Percentiles rank a stretch among this genome's conserved stretches.
Evolutionary conservation across 371 early-diverging fungal genomes (phyloP).

Genomic region (Sporodiniella umbellata): DNA sequence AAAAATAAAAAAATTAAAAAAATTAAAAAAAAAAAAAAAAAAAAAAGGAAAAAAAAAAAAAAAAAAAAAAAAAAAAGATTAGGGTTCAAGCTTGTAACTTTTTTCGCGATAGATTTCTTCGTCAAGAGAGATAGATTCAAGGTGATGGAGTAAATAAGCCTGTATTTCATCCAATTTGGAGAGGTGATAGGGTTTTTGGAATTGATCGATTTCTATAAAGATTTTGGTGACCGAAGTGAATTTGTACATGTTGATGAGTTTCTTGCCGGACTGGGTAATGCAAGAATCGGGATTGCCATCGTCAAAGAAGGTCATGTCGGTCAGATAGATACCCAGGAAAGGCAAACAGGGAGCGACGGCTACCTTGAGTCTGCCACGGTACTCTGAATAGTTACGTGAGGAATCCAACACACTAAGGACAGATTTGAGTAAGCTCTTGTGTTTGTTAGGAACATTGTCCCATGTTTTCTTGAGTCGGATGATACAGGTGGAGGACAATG

Average conservation of each 20-base stretch:
- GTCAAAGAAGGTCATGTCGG: slow-evolving; percentile 83
- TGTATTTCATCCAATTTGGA: slow-evolving; percentile 58
- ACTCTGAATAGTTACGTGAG: slow-evolving; percentile 72
- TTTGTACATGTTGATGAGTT: slow-evolving; percentile 83
- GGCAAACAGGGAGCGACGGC: slow-evolving; percentile 75
- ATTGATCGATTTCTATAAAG: slow-evolving; percentile 75
- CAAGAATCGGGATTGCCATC: slow-evolving; percentile 45
- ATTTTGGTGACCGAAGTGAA: slow-evolving; percentile 61
- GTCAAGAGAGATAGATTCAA: too few species aligned
- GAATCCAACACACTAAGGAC: slow-evolving; percentile 65
- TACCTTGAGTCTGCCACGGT: slow-evolving; percentile 62
- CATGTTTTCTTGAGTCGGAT: slow-evolving; percentile 73
- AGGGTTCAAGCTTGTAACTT: too few species aligned
- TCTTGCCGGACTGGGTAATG: slow-evolving; percentile 28
- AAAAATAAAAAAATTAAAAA: too few species aligned
- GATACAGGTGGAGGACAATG: slow-evolving; percentile 73
- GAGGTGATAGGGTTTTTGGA: slow-evolving; percentile 71
- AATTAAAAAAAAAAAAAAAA: too few species aligned
- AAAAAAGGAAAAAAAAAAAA: too few species aligned
- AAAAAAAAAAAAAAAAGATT: too few species aligned
- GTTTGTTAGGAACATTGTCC: slow-evolving; percentile 58
- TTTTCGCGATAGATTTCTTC: too few species aligned
- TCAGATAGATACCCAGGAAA: slow-evolving; percentile 82
- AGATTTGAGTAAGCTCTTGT: slow-evolving; percentile 46
- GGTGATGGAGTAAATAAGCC: too few species aligned